phyloP scores from a whole-genome alignment of 75 land plant species.

The Larix kaempferi region DNA sequence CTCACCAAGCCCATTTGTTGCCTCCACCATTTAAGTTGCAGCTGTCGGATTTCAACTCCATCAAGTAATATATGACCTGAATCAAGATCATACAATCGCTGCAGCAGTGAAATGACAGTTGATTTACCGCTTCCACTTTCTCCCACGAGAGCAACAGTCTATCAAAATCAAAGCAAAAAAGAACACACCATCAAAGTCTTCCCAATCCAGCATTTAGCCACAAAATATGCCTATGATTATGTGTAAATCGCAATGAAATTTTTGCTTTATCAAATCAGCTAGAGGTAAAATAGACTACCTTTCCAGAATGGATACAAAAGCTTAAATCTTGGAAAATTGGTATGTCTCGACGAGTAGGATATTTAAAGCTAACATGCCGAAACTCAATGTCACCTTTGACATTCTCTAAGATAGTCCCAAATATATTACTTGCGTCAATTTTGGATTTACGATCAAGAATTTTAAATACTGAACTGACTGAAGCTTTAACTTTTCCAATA shows the following conservation, averaged over 20 bases:
- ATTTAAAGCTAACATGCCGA: conserved; percentile 31
- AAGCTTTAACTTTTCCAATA: conserved; percentile 27
- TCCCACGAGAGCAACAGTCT: conserved; percentile 80
- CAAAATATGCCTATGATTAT: conserved; percentile 14
- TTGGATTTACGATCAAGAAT: conserved; percentile 39
- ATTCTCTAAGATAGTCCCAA: conserved; percentile 11
- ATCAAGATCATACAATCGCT: conserved; percentile 71
- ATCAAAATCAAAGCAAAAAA: conserved; percentile 20
- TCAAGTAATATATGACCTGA: conserved; percentile 46
- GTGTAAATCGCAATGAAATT: too few relatives aligned
- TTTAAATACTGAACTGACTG: conserved; percentile 34
- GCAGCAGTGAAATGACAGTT: conserved; percentile 53
- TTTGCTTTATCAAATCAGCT: neutral
- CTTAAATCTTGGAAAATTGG: conserved; percentile 30
- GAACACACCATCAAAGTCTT: conserved; percentile 14
- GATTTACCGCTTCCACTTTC: conserved; percentile 81
- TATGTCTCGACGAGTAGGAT: conserved; percentile 36
- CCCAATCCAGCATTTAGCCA: too few relatives aligned
- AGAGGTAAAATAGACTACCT: conserved; percentile 13
- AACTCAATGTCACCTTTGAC: conserved; percentile 33
- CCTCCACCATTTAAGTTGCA: conserved; percentile 54
- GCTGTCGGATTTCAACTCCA: conserved; percentile 37
- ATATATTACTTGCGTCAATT: conserved; percentile 25
- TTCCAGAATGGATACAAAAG: conserved; percentile 27
- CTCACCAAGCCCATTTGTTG: conserved; percentile 66